Evolutionary conservation across 768 basidiomycete genomes (phyloP).

Genomic region (Podaxis pistillaris): DNA sequence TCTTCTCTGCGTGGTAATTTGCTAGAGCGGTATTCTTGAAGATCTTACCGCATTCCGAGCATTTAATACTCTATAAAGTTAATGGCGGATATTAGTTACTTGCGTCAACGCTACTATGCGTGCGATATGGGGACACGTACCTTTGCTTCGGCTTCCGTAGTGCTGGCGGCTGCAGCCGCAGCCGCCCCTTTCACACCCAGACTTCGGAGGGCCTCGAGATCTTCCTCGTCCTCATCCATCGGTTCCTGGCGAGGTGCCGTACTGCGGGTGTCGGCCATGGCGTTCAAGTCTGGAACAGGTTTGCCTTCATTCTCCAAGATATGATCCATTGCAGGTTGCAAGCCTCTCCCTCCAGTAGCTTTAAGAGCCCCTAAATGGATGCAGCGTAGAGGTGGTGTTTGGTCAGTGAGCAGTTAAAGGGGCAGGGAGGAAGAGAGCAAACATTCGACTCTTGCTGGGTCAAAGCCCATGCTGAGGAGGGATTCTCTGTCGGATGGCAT

Average conservation of each 20-base stretch:
- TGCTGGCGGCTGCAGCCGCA: constrained; percentile 27
- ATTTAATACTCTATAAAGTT: constrained; percentile 69
- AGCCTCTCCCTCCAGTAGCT: constrained; percentile 77
- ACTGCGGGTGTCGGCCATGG: constrained; percentile 34
- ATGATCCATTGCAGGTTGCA: constrained; percentile 92
- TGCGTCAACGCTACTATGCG: background rate
- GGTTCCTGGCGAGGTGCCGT: constrained; percentile 22
- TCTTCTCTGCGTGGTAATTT: constrained; percentile 92
- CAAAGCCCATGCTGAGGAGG: constrained; percentile 86
- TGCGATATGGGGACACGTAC: constrained; percentile 30
- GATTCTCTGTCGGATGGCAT: constrained; percentile 71
- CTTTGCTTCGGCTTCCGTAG: constrained; percentile 57
- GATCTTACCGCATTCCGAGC: constrained; percentile 78
- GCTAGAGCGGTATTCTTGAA: constrained; percentile 87
- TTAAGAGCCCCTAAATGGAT: constrained; percentile 75
- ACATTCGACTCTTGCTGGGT: constrained; percentile 84
- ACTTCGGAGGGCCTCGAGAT: constrained; percentile 57
- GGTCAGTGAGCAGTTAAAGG: constrained; percentile 16
- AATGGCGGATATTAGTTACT: background rate
- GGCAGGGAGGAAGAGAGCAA: constrained; percentile 25
- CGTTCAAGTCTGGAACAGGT: constrained; percentile 63
- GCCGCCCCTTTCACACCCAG: constrained; percentile 36
- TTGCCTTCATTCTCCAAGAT: constrained; percentile 78
- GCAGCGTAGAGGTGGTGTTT: background rate
- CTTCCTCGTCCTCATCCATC: constrained; percentile 70